Evolutionary conservation across 192 early-diverging fungal species (phyloP).

Genomic region (Lunasporangiospora selenospora): DNA sequence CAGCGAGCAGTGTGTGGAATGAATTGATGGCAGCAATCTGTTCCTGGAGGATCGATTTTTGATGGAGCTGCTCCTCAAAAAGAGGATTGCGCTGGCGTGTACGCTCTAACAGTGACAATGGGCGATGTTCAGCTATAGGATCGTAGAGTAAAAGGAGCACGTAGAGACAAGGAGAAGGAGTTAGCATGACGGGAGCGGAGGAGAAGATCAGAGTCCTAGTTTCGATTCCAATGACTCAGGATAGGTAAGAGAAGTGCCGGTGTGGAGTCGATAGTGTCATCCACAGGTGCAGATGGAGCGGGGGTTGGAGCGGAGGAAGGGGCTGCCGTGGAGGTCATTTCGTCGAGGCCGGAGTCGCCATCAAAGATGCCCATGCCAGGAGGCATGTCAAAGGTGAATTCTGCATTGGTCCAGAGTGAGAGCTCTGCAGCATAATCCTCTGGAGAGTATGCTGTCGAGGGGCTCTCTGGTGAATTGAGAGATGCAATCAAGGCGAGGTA

Average conservation of each 20-base stretch:
- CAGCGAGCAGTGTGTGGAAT: constrained; percentile 25
- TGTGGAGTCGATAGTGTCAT: constrained; percentile 3
- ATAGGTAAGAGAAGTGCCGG: not conserved
- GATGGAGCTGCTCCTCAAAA: constrained; percentile 3
- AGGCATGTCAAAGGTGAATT: constrained; percentile 70
- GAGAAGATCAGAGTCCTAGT: no score
- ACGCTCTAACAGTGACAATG: constrained; percentile 32
- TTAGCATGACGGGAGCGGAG: not conserved
- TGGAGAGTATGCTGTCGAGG: constrained; percentile 56
- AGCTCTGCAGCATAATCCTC: constrained; percentile 71
- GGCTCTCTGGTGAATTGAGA: constrained; percentile 63
- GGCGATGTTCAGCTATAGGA: constrained; percentile 1
- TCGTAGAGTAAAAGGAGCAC: no score
- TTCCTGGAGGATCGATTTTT: constrained; percentile 7
- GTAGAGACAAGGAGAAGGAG: no score
- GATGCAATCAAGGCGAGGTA: constrained; percentile 25
- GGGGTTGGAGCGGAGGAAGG: constrained; percentile 3
- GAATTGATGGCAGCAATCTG: constrained; percentile 17
- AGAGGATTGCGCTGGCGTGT: constrained; percentile 43
- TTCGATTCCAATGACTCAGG: no score
- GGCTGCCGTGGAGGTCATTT: no score
- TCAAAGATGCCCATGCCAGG: constrained; percentile 59
- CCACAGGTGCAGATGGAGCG: no score
- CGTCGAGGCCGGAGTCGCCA: constrained; percentile 37
- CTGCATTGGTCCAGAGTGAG: constrained; percentile 70